A percentile compares a stretch with the other conserved stretches of the same genome.
phyloP scores from a whole-genome alignment of 2,329 filamentous ascomycete species.

The Myriangium duriaei region DNA sequence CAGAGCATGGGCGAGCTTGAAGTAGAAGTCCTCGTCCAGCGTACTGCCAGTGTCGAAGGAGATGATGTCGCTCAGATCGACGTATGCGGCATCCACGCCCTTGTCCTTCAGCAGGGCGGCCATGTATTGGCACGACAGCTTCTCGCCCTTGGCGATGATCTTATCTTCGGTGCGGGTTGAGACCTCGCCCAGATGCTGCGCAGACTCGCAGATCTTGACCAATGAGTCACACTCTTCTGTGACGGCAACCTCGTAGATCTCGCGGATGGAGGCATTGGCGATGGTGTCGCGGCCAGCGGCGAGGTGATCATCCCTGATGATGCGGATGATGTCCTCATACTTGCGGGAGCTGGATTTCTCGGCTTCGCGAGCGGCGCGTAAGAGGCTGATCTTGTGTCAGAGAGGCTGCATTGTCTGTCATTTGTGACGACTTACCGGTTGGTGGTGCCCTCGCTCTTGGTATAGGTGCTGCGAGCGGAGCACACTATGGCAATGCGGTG shows the following conservation, averaged over 20 bases:
- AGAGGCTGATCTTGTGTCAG: slow-evolving; percentile 22
- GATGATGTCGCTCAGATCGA: slow-evolving; percentile 76
- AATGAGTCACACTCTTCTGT: slow-evolving; percentile 70
- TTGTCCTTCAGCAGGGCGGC: slow-evolving; percentile 67
- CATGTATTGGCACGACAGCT: slow-evolving; percentile 88
- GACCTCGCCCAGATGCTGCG: slow-evolving; percentile 43
- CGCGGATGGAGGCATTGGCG: slow-evolving; percentile 28
- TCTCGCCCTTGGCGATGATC: slow-evolving; percentile 90
- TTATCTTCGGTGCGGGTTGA: slow-evolving; percentile 46
- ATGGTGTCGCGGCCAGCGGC: slow-evolving; percentile 48
- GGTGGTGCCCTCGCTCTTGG: slow-evolving; percentile 89
- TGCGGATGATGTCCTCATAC: slow-evolving; percentile 63
- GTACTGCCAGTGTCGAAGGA: slow-evolving; percentile 40
- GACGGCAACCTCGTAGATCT: slow-evolving; percentile 52
- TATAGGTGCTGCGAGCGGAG: slow-evolving; percentile 86
- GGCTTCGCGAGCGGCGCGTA: slow-evolving; percentile 36
- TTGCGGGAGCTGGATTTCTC: slow-evolving; percentile 31
- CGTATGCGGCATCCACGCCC: slow-evolving; percentile 73
- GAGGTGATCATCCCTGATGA: slow-evolving; percentile 73
- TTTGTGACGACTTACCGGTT: slow-evolving; percentile 57
- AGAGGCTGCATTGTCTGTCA: not conserved
- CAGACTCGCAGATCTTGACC: slow-evolving; percentile 57
- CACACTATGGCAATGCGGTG: slow-evolving; percentile 85
- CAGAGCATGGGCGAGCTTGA: slow-evolving; percentile 28
- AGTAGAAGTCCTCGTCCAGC: slow-evolving; percentile 37